Conservation (phyloP, 176 grass and related monocot genomes). For the Aegilops bicornis region DNA sequence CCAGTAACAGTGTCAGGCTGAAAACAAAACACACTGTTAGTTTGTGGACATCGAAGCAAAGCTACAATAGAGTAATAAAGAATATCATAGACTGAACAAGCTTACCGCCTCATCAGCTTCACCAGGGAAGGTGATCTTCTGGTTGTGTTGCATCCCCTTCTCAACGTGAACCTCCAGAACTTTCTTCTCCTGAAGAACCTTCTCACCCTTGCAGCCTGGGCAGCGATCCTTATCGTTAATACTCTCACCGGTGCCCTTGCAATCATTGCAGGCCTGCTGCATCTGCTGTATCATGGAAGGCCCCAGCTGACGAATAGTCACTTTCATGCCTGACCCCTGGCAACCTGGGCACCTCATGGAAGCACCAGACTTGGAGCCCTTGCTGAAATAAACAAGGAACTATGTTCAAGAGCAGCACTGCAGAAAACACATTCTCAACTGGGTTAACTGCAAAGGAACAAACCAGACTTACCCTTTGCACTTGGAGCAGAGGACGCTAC, state of each 20-base stretch:
- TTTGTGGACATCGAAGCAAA: neutral
- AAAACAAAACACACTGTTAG: constrained; percentile 27
- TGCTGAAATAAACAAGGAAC: constrained; percentile 46
- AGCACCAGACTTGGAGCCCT: constrained; percentile 94
- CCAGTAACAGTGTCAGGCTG: constrained; percentile 94
- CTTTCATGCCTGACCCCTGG: constrained; percentile 96
- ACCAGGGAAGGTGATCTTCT: constrained; percentile 98
- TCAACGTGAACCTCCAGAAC: constrained; percentile 91
- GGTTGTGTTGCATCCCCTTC: constrained; percentile 93
- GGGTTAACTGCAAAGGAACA: neutral
- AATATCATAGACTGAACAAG: neutral
- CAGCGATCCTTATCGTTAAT: constrained; percentile 95
- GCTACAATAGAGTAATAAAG: neutral
- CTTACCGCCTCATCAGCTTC: constrained; percentile 97
- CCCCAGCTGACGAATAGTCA: constrained; percentile 87
- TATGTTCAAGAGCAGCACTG: neutral
- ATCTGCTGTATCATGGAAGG: constrained; percentile 98
- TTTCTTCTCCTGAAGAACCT: constrained; percentile 94
- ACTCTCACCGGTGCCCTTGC: constrained; percentile 89
- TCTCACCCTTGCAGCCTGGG: constrained; percentile 90
- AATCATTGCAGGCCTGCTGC: constrained; percentile 96
- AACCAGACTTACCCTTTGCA: constrained; percentile 72
- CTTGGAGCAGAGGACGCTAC: constrained; percentile 82
- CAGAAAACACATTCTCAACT: neutral
- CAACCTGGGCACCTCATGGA: constrained; percentile 94